Conservation (phyloP, 2,329 filamentous ascomycete species). For the Magnaporthiopsis poae region DNA sequence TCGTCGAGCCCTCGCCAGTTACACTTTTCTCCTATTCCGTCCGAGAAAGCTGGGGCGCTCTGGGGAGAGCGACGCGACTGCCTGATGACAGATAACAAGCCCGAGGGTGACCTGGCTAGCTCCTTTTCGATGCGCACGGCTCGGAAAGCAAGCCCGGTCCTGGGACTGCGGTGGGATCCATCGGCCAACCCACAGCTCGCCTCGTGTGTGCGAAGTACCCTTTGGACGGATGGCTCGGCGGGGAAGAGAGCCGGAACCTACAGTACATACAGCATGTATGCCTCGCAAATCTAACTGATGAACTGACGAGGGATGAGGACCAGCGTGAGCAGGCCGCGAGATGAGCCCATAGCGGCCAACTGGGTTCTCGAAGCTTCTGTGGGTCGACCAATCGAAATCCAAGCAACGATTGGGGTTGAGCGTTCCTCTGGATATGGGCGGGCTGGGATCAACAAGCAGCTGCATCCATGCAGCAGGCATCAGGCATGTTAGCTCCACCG, state of each 20-base stretch:
- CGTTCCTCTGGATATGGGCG: neutral
- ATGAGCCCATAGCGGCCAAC: neutral
- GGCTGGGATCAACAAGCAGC: neutral
- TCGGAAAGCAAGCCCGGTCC: neutral
- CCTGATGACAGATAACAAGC: neutral
- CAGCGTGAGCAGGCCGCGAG: neutral
- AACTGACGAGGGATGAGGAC: too few relatives aligned
- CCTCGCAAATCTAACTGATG: neutral
- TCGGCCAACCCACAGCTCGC: neutral
- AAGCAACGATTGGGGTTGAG: neutral
- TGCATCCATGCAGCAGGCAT: neutral
- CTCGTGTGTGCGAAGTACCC: neutral
- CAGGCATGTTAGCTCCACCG: neutral
- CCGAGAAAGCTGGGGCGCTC: neutral
- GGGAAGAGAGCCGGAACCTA: neutral
- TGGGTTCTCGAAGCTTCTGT: slow-evolving; percentile 37
- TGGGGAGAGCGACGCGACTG: too few relatives aligned
- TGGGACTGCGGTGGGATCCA: slow-evolving; percentile 2
- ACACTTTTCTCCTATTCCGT: neutral
- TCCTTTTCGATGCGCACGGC: neutral
- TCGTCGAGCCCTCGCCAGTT: neutral
- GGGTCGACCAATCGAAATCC: slow-evolving; percentile 14
- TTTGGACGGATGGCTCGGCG: neutral
- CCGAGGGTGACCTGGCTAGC: slow-evolving; percentile 4
- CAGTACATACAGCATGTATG: too few relatives aligned